Evolutionary conservation across 2,329 filamentous ascomycete species (phyloP), one percentile per base, ranked within the genome.

Genomic region (Grosmannia serpens): DNA sequence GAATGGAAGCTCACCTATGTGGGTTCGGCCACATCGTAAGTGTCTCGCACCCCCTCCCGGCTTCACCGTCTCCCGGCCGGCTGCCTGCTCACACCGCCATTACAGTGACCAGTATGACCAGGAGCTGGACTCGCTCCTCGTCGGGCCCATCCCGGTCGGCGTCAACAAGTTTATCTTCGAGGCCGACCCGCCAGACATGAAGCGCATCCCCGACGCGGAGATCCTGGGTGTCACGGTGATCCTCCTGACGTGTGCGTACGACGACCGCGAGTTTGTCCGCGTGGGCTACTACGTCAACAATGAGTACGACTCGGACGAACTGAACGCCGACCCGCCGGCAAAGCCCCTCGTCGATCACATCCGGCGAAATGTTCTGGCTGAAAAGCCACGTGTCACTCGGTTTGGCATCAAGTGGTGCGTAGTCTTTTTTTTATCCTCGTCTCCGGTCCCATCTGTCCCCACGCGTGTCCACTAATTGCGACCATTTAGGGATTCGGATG

Each of bases 201-300:
- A 84, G 67, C 87, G 89, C 72, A 97, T 99, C 68, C 94, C 94
- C 59, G 87, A 91, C 65, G 91, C 89, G 65, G 95, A 99, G 75
- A 91, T 99, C 67, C 83, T 99, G 52, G 94, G 94, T 61, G 95
- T 99, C 55, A 99, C 94, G 4, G 94, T 99, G 67, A 91, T 99
- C 67, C 86, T 99, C 58, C 82, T 99, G 64, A 96, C 91, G 59
- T 97, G 94, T 75, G 88, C 90, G 72, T 99, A 99, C 75, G 94
- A 99, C 68, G 88, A 88, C 57, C 85, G 94, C 69, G 94, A 99
- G 73, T 99, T 99, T 68, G 91, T 99, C 46, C 91, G 94, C 64
- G 92, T 99, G 49, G 94, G 94, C 62, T 99, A 99, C 82, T 99
- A 99, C 67, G 94, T 99, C 68, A 99, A 97, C 80, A 99, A 99